These are phyloP conservation scores for Epichloe sp. DNA, from an alignment of 2,329 filamentous ascomycete species.

Conservation along the genomic window DNA sequence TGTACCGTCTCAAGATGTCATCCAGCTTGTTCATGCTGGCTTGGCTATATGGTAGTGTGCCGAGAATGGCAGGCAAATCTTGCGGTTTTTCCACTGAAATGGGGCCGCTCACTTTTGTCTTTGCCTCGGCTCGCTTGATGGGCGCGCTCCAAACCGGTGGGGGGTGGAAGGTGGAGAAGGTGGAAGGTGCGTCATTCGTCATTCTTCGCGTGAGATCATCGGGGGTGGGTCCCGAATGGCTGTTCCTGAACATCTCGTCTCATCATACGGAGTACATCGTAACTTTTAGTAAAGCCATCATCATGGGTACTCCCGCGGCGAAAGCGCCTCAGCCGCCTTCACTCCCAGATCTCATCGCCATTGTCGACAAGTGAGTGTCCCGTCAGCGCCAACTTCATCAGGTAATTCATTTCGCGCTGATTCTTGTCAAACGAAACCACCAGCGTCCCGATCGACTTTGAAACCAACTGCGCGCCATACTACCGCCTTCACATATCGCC, in stretches of 20 bases:
- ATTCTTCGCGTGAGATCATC: no score
- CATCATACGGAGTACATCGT: no score
- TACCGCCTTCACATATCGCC: constrained; percentile 33
- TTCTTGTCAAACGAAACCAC: neutral
- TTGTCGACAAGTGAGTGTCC: constrained; percentile 28
- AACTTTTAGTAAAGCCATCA: neutral
- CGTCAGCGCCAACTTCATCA: neutral
- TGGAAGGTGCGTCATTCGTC: no score
- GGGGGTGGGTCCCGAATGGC: no score
- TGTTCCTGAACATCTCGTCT: no score
- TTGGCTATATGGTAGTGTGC: no score
- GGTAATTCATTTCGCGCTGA: neutral
- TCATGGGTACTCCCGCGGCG: neutral
- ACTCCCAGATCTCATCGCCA: constrained; percentile 25
- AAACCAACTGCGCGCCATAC: constrained; percentile 22
- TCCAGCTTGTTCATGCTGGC: constrained; percentile 15
- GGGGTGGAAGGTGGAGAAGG: no score
- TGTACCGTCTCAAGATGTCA: constrained; percentile 18
- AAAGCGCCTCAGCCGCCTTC: neutral
- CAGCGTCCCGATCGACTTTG: constrained; percentile 35
- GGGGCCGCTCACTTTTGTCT: no score
- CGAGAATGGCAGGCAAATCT: no score
- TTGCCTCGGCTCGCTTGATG: no score
- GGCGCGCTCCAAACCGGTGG: no score
- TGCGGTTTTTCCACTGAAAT: no score